Evolutionary conservation across 352 stramenopile genomes (phyloP), one percentile per base, ranked within the genome.

Genomic region (Globisporangium echinulatum): DNA sequence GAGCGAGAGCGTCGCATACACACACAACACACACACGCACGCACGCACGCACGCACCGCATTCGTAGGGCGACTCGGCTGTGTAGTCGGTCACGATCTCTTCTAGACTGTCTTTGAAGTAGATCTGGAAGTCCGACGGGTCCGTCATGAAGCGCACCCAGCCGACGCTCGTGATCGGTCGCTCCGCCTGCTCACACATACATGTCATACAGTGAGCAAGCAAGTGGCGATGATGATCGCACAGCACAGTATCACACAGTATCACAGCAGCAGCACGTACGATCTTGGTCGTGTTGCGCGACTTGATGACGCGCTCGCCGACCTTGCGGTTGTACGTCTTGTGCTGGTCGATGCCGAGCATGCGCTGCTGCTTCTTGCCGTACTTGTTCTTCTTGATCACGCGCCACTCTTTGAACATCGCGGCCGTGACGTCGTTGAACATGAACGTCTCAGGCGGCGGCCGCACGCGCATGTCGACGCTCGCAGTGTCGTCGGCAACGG

Each of bases 341-440:
- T 93, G 91, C 61, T 91, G 74, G 54, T 94, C 85, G 56, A 96
- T 79, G 51, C 86, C 86, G 25, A 96, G 65, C 83, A 96, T 94
- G 33, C 86, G 84, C 44, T 92, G 82, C 70, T 96, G 86, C 58
- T 85, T 85, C 64, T 94, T 94, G 70, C 86, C 85, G 60, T 90
- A 96, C 64, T 96, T 96, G 77, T 96, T 96, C 64, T 93, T 96
- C 71, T 96, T 96, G 61, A 92, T 90, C 46, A 96, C 78, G 40
- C 87, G 86, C 86, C 86, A 96, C 63, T 96, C 86, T 65, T 96
- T 94, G 69, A 93, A 96, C 83, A 93, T 94, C 5, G 80, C 86
- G 3, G 84, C 86, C 19, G 84, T 95, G 54, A 95, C 84, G 66
- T 95, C 86, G 69, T 95, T 95, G 59, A 93, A 95, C 86, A 95